These are phyloP conservation scores for Nothopassalora personata DNA, from an alignment of 2,329 filamentous ascomycete genomes.

Conservation along the genomic window DNA sequence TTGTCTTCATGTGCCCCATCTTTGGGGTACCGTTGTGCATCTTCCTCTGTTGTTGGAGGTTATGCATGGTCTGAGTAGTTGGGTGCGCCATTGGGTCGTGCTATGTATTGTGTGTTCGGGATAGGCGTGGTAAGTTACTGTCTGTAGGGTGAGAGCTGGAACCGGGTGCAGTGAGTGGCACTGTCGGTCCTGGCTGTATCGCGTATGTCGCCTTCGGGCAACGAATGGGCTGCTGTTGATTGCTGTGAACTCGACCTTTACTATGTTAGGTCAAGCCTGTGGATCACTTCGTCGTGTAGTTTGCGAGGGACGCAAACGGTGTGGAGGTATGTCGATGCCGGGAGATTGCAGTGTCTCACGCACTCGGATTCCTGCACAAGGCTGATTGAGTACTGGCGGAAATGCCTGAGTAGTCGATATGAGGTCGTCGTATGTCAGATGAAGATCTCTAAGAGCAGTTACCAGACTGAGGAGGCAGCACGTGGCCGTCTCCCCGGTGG, in stretches of 20 bases:
- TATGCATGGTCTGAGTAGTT: slow-evolving; percentile 7
- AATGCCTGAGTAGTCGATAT: slow-evolving; percentile 18
- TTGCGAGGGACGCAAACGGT: slow-evolving; percentile 15
- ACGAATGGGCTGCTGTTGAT: slow-evolving; percentile 18
- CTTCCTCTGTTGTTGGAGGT: slow-evolving; percentile 16
- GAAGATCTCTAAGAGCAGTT: slow-evolving; percentile 31
- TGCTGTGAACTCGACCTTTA: slow-evolving; percentile 16
- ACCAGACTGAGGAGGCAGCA: slow-evolving; percentile 29
- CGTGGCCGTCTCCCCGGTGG: slow-evolving; percentile 29
- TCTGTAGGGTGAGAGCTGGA: not conserved
- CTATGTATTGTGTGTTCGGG: not conserved
- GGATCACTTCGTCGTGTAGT: slow-evolving; percentile 22
- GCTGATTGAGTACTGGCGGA: slow-evolving; percentile 18
- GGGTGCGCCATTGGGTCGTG: slow-evolving; percentile 12
- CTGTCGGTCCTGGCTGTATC: slow-evolving; percentile 8
- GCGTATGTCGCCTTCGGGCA: slow-evolving; percentile 27
- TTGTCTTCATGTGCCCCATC: slow-evolving; percentile 7
- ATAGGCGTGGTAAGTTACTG: not conserved
- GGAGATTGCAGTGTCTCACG: slow-evolving; percentile 2
- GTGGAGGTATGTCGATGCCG: slow-evolving; percentile 13
- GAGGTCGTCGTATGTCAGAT: slow-evolving; percentile 24
- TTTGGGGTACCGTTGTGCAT: slow-evolving; percentile 13
- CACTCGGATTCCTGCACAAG: slow-evolving; percentile 4
- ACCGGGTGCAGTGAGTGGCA: not conserved
- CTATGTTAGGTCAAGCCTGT: slow-evolving; percentile 14